Conservation (phyloP, 1,139 yeast species). For the Candida neerlandica region DNA sequence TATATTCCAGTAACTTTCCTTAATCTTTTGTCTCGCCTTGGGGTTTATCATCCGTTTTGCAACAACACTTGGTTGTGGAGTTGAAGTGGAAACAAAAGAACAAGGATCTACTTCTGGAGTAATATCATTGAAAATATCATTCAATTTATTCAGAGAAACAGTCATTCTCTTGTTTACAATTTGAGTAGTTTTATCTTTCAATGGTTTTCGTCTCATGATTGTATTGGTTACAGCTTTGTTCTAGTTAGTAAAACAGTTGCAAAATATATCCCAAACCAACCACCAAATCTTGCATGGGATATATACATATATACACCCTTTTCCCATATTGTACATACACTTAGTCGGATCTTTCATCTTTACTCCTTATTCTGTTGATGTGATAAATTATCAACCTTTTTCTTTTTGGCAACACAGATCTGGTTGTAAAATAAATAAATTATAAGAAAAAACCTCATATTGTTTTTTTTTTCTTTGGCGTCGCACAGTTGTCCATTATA, state of each 20-base stretch:
- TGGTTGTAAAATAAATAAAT: not conserved
- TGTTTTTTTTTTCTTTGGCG: not conserved
- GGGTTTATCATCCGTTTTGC: not conserved
- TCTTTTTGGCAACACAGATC: not conserved
- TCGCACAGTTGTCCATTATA: not conserved
- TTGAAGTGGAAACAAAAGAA: slow-evolving; percentile 12
- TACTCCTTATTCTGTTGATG: not conserved
- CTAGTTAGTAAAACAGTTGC: not conserved
- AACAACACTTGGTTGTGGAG: slow-evolving; percentile 7
- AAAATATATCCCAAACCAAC: not conserved
- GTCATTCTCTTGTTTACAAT: not conserved
- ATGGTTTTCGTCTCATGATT: not conserved
- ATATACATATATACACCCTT: no score
- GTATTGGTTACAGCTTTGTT: no score
- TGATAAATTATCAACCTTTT: not conserved
- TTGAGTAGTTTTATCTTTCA: not conserved
- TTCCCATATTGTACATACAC: no score
- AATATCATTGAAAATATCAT: slow-evolving; percentile 4
- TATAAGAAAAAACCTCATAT: no score
- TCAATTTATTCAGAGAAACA: slow-evolving; percentile 6
- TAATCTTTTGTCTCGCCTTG: not conserved
- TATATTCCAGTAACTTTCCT: no score
- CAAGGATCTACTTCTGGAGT: not conserved
- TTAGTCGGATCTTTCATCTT: not conserved
- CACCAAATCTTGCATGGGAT: no score